Conservation (phyloP, 306 rosid species). For the Erythrophleum fordii region DNA sequence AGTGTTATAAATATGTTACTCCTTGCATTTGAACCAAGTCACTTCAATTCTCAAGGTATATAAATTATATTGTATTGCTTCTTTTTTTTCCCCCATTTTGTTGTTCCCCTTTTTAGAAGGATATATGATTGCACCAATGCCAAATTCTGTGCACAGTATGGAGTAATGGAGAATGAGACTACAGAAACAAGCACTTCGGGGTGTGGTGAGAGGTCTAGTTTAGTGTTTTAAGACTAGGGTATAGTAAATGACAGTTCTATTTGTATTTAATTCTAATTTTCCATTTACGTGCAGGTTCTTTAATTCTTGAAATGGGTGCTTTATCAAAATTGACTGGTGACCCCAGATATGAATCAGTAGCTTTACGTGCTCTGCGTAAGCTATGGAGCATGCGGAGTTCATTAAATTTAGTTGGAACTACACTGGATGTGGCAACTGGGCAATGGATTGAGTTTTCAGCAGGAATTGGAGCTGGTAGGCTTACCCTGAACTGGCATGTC, state of each 20-base stretch:
- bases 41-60: constrained; percentile 45
- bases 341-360: constrained; percentile 79
- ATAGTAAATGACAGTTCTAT: constrained; percentile 18
- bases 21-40: constrained; percentile 36
- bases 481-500: constrained; percentile 20
- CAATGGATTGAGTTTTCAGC: constrained; percentile 90
- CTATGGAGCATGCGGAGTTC: constrained; percentile 95
- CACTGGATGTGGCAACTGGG: constrained; percentile 84
- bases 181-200: constrained; percentile 99
- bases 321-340: constrained; percentile 90
- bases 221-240: constrained; percentile 50
- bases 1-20: constrained; percentile 20
- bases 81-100: constrained; percentile 37
- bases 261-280: constrained; percentile 45
- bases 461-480: constrained; percentile 96
- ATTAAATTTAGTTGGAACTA: constrained; percentile 89
- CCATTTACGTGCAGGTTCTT: constrained; percentile 68
- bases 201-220: constrained; percentile 91
- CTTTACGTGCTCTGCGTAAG: constrained; percentile 87
- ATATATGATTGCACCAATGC: constrained; percentile 81
- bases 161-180: constrained; percentile 97
- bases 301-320: constrained; percentile 99
- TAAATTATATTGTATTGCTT: constrained; percentile 55
- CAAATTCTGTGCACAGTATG: constrained; percentile 94
- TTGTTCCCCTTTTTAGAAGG: constrained; percentile 56